Conservation (phyloP, 352 stramenopile species). For the Phytophthora tentaculata region DNA sequence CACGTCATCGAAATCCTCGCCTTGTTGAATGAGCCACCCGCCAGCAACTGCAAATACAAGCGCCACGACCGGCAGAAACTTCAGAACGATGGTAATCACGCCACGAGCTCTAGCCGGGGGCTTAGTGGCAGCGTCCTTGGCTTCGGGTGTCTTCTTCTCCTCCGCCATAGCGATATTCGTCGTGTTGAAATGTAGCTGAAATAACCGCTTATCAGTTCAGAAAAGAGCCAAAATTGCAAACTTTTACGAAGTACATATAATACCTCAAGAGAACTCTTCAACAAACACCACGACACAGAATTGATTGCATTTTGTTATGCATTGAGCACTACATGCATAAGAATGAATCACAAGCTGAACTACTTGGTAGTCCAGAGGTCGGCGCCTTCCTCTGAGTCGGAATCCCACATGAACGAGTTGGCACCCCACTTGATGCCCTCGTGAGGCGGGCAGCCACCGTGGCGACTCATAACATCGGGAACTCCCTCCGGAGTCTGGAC, state of each 20-base stretch:
- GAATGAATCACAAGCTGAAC: background rate
- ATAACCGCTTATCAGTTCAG: constrained; percentile 5
- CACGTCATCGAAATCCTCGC: constrained; percentile 23
- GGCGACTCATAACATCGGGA: constrained; percentile 78
- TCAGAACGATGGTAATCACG: constrained; percentile 17
- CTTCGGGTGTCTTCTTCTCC: background rate
- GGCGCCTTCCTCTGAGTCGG: constrained; percentile 79
- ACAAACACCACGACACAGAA: background rate
- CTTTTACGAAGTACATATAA: no score
- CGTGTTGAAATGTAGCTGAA: constrained; percentile 3
- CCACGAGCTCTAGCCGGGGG: background rate
- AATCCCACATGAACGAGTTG: constrained; percentile 91
- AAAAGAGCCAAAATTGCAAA: constrained; percentile 12
- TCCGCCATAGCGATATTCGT: constrained; percentile 12
- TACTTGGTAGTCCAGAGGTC: constrained; percentile 85
- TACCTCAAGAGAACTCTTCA: no score
- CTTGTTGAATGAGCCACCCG: constrained; percentile 23
- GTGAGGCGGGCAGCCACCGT: constrained; percentile 85
- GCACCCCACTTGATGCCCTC: constrained; percentile 87
- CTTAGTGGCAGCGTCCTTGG: background rate
- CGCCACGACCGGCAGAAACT: constrained; percentile 28
- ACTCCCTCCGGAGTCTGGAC: constrained; percentile 79
- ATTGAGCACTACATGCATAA: no score
- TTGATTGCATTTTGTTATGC: constrained; percentile 1
- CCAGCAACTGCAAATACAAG: constrained; percentile 18